These are phyloP conservation scores for Lanmaoa rubissima DNA, from an alignment of 768 basidiomycete species.

Conservation along the genomic window DNA sequence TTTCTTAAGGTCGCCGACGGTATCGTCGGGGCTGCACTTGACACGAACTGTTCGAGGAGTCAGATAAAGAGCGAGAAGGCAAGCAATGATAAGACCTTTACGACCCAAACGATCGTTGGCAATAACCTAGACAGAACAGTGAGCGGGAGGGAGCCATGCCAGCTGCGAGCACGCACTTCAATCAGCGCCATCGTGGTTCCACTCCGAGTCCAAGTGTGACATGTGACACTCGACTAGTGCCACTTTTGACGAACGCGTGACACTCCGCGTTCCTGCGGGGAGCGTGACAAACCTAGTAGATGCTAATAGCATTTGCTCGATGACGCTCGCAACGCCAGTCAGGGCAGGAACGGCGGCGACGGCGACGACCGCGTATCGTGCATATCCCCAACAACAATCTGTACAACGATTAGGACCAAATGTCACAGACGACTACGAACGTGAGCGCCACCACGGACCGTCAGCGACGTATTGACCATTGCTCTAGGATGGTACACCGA, in stretches of 20 bases:
- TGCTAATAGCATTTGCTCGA: constrained; percentile 5
- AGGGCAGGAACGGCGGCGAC: constrained; percentile 21
- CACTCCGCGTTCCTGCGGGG: not conserved
- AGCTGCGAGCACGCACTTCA: constrained; percentile 38
- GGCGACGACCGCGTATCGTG: constrained; percentile 23
- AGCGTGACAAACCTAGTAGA: constrained; percentile 8
- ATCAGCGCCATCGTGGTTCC: constrained; percentile 47
- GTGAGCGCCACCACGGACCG: constrained; percentile 39
- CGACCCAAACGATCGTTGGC: constrained; percentile 94
- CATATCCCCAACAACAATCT: constrained; percentile 23
- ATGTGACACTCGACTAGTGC: constrained; percentile 5
- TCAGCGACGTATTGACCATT: constrained; percentile 5
- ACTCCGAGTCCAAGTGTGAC: constrained; percentile 8
- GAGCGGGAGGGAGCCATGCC: not conserved
- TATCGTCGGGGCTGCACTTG: constrained; percentile 94
- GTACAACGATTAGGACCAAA: constrained; percentile 36
- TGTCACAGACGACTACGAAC: constrained; percentile 74
- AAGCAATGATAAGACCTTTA: constrained; percentile 59
- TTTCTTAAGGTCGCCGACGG: constrained; percentile 95
- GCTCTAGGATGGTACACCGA: constrained; percentile 84
- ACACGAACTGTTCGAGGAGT: constrained; percentile 68
- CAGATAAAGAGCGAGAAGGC: not conserved
- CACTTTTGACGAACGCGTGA: constrained; percentile 26
- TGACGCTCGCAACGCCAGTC: constrained; percentile 33
- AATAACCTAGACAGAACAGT: constrained; percentile 59